Evolutionary conservation across 805 yeast genomes (phyloP).

Genomic region (Pichia eremophila): DNA sequence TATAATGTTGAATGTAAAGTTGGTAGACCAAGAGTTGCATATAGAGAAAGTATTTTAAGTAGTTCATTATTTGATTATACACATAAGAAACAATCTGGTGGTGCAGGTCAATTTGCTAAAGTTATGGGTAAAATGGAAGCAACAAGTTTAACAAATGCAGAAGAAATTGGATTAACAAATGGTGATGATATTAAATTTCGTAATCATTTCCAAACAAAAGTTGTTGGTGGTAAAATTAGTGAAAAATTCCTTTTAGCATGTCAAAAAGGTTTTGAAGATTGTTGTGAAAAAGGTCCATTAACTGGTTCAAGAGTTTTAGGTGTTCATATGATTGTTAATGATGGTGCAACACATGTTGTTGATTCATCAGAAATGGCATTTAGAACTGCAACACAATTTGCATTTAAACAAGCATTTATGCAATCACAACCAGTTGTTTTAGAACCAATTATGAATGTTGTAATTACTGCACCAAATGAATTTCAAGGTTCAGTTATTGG

Average conservation of each 20-base stretch:
- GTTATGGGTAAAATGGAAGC: conserved; percentile 71
- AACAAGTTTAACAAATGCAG: conserved; percentile 44
- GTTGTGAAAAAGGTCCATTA: conserved; percentile 91
- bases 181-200: conserved; percentile 30
- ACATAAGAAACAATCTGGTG: conserved; percentile 97
- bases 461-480: conserved; percentile 90
- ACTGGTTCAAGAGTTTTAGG: conserved; percentile 93
- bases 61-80: conserved; percentile 81
- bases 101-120: conserved; percentile 98
- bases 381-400: conserved; percentile 84
- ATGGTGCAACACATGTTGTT: conserved; percentile 95
- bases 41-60: conserved; percentile 80
- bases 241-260: conserved; percentile 93
- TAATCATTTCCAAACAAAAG: conserved; percentile 73
- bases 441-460: conserved; percentile 94
- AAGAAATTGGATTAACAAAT: conserved; percentile 20
- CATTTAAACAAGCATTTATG: conserved; percentile 85
- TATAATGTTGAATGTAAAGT: conserved; percentile 91
- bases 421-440: conserved; percentile 77
- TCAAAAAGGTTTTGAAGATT: conserved; percentile 91
- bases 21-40: conserved; percentile 97
- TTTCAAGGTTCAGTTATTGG: conserved; percentile 93
- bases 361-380: conserved; percentile 95
- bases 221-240: conserved; percentile 95
- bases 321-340: conserved; percentile 85